Evolutionary conservation across 805 yeast genomes (phyloP).

Genomic region (Brettanomyces naardenensis): DNA sequence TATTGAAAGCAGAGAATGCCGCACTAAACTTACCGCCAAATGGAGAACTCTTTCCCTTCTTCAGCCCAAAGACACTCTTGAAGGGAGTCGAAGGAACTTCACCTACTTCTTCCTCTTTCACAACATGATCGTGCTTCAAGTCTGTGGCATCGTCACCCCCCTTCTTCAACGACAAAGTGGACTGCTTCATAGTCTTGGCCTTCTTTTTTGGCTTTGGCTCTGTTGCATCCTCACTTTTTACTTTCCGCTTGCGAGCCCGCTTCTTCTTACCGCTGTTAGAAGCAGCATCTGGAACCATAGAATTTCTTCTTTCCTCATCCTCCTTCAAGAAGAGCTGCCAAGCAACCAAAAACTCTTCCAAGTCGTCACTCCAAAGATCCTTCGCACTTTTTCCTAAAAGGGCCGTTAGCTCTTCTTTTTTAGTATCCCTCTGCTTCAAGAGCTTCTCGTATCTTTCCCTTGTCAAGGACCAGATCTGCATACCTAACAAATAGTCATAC

Average conservation of each 20-base stretch:
- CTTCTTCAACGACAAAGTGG: constrained; percentile 11
- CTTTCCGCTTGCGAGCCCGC: constrained; percentile 19
- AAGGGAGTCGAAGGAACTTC: neutral
- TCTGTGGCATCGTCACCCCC: constrained; percentile 8
- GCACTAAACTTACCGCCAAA: constrained; percentile 4
- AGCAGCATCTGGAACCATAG: constrained; percentile 37
- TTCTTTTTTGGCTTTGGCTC: constrained; percentile 13
- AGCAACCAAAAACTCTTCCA: constrained; percentile 59
- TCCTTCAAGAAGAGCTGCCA: constrained; percentile 63
- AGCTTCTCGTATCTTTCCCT: constrained; percentile 79
- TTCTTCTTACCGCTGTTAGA: constrained; percentile 31
- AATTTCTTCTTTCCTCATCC: constrained; percentile 54
- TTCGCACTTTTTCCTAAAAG: constrained; percentile 67
- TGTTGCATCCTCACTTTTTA: constrained; percentile 7
- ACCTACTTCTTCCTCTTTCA: constrained; percentile 1
- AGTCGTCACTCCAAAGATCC: constrained; percentile 81
- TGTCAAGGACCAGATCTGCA: constrained; percentile 93
- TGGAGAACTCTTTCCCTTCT: neutral
- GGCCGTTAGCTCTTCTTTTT: constrained; percentile 60
- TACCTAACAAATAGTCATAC: constrained; percentile 82
- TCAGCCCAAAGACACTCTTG: constrained; percentile 2
- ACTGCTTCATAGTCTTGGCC: constrained; percentile 9
- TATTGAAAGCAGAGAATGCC: constrained; percentile 3
- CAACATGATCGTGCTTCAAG: constrained; percentile 2
- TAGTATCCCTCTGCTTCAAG: constrained; percentile 61